Conservation (phyloP, 352 stramenopile genomes). For the Phytophthora citrophthora region DNA sequence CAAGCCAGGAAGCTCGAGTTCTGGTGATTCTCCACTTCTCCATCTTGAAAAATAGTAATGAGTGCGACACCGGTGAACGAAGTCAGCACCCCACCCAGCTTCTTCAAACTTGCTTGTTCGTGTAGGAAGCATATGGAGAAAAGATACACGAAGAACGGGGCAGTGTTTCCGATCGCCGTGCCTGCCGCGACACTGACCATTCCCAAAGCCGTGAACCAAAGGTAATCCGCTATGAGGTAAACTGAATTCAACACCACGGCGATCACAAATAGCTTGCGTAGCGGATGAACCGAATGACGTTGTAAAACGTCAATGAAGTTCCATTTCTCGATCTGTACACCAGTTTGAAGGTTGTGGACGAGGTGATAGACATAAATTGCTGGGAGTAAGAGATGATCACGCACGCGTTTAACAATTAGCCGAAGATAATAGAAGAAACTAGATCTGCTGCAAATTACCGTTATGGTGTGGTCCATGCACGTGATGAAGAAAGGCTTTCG, state of each 20-base stretch:
- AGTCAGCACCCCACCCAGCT: conserved; percentile 38
- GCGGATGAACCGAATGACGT: conserved; percentile 35
- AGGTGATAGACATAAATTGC: conserved; percentile 33
- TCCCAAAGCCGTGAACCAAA: conserved; percentile 48
- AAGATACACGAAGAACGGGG: conserved; percentile 57
- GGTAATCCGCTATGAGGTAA: conserved; percentile 51
- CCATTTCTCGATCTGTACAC: conserved; percentile 3
- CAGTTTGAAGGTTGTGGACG: conserved; percentile 2
- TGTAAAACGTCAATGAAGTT: conserved; percentile 19
- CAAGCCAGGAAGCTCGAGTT: conserved; percentile 33
- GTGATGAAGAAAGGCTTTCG: conserved; percentile 19
- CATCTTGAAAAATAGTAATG: conserved; percentile 37
- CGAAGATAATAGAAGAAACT: neutral
- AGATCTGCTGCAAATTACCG: neutral
- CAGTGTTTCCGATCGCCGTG: conserved; percentile 53
- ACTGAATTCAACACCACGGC: conserved; percentile 41
- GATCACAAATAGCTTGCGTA: conserved; percentile 23
- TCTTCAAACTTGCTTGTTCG: conserved; percentile 35
- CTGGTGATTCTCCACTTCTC: conserved; percentile 3
- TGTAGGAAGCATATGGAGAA: conserved; percentile 56
- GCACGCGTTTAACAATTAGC: neutral
- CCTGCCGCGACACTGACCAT: conserved; percentile 50
- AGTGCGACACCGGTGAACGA: conserved; percentile 46
- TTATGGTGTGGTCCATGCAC: conserved; percentile 13
- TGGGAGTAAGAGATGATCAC: conserved; percentile 25